These are phyloP conservation scores for Lepiota venenata DNA, from an alignment of 768 basidiomycete genomes.

Conservation along the genomic window DNA sequence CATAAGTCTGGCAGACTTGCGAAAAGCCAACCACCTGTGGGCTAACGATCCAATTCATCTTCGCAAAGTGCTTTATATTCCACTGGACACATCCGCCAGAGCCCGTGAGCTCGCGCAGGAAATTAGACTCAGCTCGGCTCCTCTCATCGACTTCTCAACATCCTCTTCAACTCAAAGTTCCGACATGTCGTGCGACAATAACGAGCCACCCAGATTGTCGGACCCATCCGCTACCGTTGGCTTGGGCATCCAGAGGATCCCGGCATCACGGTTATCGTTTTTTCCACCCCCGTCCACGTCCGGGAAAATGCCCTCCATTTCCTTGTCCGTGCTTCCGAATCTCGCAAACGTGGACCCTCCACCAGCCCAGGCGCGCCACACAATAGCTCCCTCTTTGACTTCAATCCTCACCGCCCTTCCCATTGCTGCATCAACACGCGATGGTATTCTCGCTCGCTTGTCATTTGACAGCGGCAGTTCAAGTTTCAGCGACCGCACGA, in stretches of 20 bases:
- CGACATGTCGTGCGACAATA: not conserved
- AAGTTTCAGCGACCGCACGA: slow-evolving; percentile 36
- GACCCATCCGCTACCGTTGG: slow-evolving; percentile 17
- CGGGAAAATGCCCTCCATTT: slow-evolving; percentile 14
- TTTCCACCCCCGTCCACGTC: slow-evolving; percentile 45
- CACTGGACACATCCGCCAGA: slow-evolving; percentile 55
- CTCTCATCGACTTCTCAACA: slow-evolving; percentile 1
- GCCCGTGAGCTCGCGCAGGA: slow-evolving; percentile 31
- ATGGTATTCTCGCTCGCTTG: slow-evolving; percentile 50
- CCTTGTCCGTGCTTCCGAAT: slow-evolving; percentile 13
- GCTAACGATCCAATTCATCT: slow-evolving; percentile 89
- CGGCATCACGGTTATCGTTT: slow-evolving; percentile 48
- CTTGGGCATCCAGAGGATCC: slow-evolving; percentile 40
- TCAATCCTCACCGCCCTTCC: slow-evolving; percentile 46
- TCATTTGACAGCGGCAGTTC: slow-evolving; percentile 52
- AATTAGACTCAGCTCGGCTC: not conserved
- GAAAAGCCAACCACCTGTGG: slow-evolving; percentile 92
- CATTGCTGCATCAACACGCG: slow-evolving; percentile 49
- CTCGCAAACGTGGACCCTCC: slow-evolving; percentile 10
- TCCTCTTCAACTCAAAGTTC: slow-evolving; percentile 12
- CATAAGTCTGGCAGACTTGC: slow-evolving; percentile 76
- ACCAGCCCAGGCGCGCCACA: slow-evolving; percentile 23
- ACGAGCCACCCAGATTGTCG: slow-evolving; percentile 13
- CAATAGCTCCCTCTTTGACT: slow-evolving; percentile 33
- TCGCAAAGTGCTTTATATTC: slow-evolving; percentile 79